Percentiles rank a stretch among this genome's conserved stretches.
Conservation (phyloP, 2,329 filamentous ascomycete species). For the Boeremia lycopersici region DNA sequence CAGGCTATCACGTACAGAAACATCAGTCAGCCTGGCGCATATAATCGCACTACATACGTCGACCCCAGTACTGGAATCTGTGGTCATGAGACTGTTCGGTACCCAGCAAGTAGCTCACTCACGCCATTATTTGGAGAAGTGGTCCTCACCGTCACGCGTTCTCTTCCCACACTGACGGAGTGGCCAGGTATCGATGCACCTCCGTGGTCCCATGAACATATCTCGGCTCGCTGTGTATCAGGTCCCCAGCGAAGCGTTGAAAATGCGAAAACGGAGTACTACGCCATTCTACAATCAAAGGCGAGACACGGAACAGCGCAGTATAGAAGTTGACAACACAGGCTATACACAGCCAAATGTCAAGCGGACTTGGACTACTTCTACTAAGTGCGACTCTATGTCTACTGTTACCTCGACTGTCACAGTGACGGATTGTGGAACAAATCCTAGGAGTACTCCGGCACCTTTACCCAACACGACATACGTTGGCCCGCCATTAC, state of each 20-base stretch:
- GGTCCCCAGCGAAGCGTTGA: conserved; percentile 42
- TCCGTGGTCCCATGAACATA: conserved; percentile 72
- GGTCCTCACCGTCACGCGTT: conserved; percentile 20
- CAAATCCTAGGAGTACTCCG: background rate
- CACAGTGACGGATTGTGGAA: conserved; percentile 16
- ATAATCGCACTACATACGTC: conserved; percentile 69
- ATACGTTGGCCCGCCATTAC: conserved; percentile 10
- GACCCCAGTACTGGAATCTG: conserved; percentile 62
- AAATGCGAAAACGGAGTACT: conserved; percentile 22
- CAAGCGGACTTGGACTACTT: conserved; percentile 12
- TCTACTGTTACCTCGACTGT: conserved; percentile 20
- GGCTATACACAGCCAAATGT: background rate
- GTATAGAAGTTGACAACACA: background rate
- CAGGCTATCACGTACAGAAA: conserved; percentile 70
- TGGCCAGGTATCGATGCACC: conserved; percentile 69
- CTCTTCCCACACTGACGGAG: conserved; percentile 7
- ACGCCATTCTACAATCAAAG: conserved; percentile 28
- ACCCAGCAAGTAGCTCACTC: conserved; percentile 65
- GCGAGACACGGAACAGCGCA: conserved; percentile 14
- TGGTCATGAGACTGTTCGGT: conserved; percentile 57
- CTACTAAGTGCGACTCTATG: conserved; percentile 8
- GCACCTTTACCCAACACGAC: conserved; percentile 6
- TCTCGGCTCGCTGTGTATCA: conserved; percentile 73
- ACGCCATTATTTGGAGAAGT: conserved; percentile 75
- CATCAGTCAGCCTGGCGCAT: conserved; percentile 65